A percentile compares a stretch with the other conserved stretches of the same genome.
These are phyloP conservation scores for Avena sativa DNA, from an alignment of 176 grass and related monocot species.

Conservation along the genomic window DNA sequence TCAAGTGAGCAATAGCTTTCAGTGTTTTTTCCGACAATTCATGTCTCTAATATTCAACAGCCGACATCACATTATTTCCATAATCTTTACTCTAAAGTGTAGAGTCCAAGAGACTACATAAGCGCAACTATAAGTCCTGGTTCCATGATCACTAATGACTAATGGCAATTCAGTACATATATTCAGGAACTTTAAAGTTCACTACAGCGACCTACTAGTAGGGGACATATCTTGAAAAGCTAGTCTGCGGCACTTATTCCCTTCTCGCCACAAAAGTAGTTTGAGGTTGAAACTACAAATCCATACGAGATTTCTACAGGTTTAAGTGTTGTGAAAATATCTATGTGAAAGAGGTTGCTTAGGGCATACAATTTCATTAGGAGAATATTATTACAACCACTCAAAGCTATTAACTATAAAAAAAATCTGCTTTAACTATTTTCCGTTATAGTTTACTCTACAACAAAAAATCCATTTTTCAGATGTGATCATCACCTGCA, in stretches of 20 bases:
- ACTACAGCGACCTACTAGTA: neutral
- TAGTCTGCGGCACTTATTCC: neutral
- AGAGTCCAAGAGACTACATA: too few relatives aligned
- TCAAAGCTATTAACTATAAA: neutral
- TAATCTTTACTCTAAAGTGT: too few relatives aligned
- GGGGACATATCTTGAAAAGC: neutral
- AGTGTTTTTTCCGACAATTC: neutral
- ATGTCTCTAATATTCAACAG: slow-evolving; percentile 4
- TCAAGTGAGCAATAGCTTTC: neutral
- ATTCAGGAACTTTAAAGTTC: too few relatives aligned
- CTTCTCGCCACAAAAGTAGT: neutral
- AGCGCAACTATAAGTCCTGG: too few relatives aligned
- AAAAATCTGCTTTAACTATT: neutral
- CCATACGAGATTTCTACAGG: slow-evolving; percentile 1
- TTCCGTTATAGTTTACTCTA: neutral
- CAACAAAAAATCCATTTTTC: neutral
- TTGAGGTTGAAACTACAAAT: slow-evolving; percentile 10
- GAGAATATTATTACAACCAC: slow-evolving; percentile 5
- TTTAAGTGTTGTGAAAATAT: neutral
- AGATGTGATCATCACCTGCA: slow-evolving; percentile 58
- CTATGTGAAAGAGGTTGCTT: neutral
- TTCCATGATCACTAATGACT: neutral
- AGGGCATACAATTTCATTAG: neutral
- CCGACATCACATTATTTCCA: neutral
- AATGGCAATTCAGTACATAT: too few relatives aligned